A percentile compares a stretch with the other conserved stretches of the same genome.
phyloP scores from a whole-genome alignment of 1,284 basidiomycete genomes.

The Mycena sp. region DNA sequence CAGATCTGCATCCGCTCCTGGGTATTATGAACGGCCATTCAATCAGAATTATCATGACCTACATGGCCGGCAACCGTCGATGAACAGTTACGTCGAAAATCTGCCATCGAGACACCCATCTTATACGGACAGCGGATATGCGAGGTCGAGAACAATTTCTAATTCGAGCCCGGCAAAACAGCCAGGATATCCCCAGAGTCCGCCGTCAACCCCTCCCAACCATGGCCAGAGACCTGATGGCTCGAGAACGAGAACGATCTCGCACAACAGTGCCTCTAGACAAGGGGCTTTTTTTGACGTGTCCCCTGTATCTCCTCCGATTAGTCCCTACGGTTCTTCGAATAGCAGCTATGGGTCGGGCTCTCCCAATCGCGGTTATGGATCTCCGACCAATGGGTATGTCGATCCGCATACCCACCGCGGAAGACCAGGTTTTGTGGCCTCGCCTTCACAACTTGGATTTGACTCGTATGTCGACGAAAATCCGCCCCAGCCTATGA shows the following conservation, averaged over 20 bases:
- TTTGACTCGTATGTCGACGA: not conserved
- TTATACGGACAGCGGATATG: slow-evolving; percentile 17
- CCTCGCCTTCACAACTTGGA: slow-evolving; percentile 25
- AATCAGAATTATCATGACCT: not conserved
- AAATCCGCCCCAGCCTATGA: not conserved
- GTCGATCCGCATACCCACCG: slow-evolving; percentile 11
- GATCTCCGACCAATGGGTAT: not conserved
- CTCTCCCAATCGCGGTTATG: no score
- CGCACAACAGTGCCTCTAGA: not conserved
- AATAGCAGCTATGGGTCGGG: no score
- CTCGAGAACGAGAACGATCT: slow-evolving; percentile 16
- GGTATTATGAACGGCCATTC: slow-evolving; percentile 13
- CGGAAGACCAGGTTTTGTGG: slow-evolving; percentile 17
- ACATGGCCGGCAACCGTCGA: slow-evolving; percentile 8
- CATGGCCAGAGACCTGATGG: not conserved
- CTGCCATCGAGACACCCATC: slow-evolving; percentile 23
- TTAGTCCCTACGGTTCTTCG: no score
- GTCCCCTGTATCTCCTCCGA: not conserved
- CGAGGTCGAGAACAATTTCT: slow-evolving; percentile 15
- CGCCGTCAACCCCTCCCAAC: slow-evolving; percentile 1
- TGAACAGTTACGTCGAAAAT: slow-evolving; percentile 17
- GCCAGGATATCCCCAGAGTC: slow-evolving; percentile 2
- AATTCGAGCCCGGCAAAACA: slow-evolving; percentile 17
- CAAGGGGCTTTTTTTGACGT: slow-evolving; percentile 11
- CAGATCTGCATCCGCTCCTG: slow-evolving; percentile 14